Evolutionary conservation across 108 stramenopile genomes (phyloP).

Genomic region (Bacterosira constricta): DNA sequence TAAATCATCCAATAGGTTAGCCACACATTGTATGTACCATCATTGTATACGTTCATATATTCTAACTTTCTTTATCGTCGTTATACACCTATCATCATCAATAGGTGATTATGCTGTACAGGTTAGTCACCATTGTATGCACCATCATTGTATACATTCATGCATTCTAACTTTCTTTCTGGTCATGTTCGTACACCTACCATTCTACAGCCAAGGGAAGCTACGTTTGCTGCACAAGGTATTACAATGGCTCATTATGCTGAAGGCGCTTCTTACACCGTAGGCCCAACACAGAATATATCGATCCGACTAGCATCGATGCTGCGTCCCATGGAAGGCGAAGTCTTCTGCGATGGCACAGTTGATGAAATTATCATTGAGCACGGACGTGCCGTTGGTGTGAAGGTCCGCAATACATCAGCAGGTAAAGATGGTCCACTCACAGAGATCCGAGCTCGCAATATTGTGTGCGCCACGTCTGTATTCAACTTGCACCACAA

Average conservation of each 20-base stretch:
- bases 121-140: too few species aligned
- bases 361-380: slow-evolving; percentile 56
- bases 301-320: slow-evolving; percentile 50
- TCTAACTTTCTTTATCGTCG: too few species aligned
- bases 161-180: not conserved
- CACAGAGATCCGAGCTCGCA: slow-evolving; percentile 53
- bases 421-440: slow-evolving; percentile 28
- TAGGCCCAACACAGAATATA: slow-evolving; percentile 59
- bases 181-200: not conserved
- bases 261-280: slow-evolving; percentile 55
- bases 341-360: slow-evolving; percentile 59
- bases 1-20: slow-evolving; percentile 70
- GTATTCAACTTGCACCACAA: slow-evolving; percentile 62
- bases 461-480: slow-evolving; percentile 56
- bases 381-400: slow-evolving; percentile 55
- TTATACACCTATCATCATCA: too few species aligned
- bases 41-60: too few species aligned
- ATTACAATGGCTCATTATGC: slow-evolving; percentile 46
- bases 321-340: slow-evolving; percentile 53
- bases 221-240: slow-evolving; percentile 44
- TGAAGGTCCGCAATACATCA: slow-evolving; percentile 52
- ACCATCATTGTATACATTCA: too few species aligned
- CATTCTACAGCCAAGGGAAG: slow-evolving; percentile 53
- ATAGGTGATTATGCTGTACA: too few species aligned
- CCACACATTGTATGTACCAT: too few species aligned